Base-by-base conservation (phyloP, 352 stramenopile species). In the Pythium volutum region DNA sequence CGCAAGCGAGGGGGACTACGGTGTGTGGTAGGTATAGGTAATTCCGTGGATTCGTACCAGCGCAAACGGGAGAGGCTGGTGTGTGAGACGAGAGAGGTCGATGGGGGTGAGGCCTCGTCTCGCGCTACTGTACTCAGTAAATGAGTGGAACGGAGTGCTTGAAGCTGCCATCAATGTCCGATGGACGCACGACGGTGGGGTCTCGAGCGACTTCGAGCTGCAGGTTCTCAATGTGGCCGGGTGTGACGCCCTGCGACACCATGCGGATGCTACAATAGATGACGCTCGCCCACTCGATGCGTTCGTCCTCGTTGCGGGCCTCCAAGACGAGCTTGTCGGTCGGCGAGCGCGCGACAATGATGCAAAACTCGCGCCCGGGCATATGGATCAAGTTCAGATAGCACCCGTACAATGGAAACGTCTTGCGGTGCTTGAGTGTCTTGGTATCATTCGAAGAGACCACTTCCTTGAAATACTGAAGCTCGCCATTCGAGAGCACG, bases 211-310 rank as follows among this genome's bases (percentile, higher is more conserved):
- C 67, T 65, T 91, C 84, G 34, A 93, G 68, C 34, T 90, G 74
- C 23, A 93, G 53, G 33, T 83, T 81, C 51, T 86, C 79, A 31
- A 91, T 93, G 61, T 92, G 84, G 18, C 82, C 84, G 0, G 81
- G 83, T 1, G 84, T 95, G 54, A 95, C 86, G 26, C 87, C 87
- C 62, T 94, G 84, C 29, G 84, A 92, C 16, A 90, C 82, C 74
- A 95, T 89, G 55, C 83, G 81, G 59, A 95, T 95, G 61, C 73
- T 90, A 73, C 87, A 95, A 71, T 93, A 92, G 47, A 95, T 81
- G 38, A 90, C 77, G 51, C 84, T 93, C 23, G 84, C 84, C 87
- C 87, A 95, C 60, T 93, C 84, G 62, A 93, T 76, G n/a, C 84
- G 83, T 58, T 95, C 83, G n/a, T 84, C 73, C 27, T 89, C 73